Base-by-base conservation (phyloP, 1,284 basidiomycete genomes). In the Singerocomus inundabilis region DNA sequence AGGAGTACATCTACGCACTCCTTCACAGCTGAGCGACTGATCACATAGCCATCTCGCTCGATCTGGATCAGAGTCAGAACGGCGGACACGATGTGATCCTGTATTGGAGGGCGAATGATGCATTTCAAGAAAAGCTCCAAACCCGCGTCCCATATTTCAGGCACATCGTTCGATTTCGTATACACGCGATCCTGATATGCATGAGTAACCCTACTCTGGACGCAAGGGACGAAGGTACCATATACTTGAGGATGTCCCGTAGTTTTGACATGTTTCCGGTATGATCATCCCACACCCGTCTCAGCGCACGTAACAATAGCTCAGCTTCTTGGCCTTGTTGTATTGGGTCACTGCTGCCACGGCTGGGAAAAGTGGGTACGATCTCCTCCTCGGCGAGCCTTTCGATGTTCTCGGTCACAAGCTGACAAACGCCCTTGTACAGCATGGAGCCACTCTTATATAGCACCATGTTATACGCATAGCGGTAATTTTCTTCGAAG, bases 401-500 rank as follows among this genome's bases (percentile, higher is more conserved):
- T 49, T 93, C 84, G 39, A 99, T 79, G 67, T 99, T 93, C 58
- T 91, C 82, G 6, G 81, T 75, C 24, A 99, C 81, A 37, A 99
- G 82, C 34, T 78, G 72, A 54, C 79, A 86, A 41, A 97, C 85
- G 5, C 94, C 96, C 31, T 87, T 84, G 72, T 99, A 99, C 30
- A 99, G 78, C 74, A 81, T 83, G 49, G 89, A 88, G 8, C 95
- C 95, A 52, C 87, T 81, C 69, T 89, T 93, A 67, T 87, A 81
- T 11, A 96, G 78, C 4, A 96, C 93, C 81, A 98, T 86, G 67
- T 94, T 95, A 71, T 97, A 97, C 18, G 88, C 93, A 66, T 91
- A 93, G 37, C 94, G 82, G 67, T 97, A 94, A 63, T 96, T 94
- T 72, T 98, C 96, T 70, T 99, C 97, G 64, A 95, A 99, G 13